Evolutionary conservation across 148 eudicot species (phyloP), one percentile per base, ranked within the genome.

Genomic region (Rhododendron vialii): DNA sequence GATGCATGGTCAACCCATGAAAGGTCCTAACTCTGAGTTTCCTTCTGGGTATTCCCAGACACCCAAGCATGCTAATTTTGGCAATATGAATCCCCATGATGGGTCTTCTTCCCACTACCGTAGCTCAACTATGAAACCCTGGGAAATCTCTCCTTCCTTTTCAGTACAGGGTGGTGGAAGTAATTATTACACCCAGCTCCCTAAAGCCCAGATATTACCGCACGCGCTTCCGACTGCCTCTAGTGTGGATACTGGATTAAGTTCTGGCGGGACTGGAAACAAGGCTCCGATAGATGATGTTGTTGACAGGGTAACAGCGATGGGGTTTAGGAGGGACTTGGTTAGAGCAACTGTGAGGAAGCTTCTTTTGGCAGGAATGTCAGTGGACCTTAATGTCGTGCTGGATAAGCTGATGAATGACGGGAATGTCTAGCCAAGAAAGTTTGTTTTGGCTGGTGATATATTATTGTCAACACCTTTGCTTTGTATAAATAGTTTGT

Each of bases 391-490:
- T 43, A 88, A 88, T 41, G 67, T 63, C 2, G 89, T 88, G 80
- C 84, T 88, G 55, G 89, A 88, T 67, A 88, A 88, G 87, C 73
- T 88, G 69, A 88, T 85, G 89, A 85, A 53, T 2, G 59, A 57
- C 17, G 47, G 78, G n/a, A 33, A 65, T 33, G n/a, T 26, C 28
- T 20, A 65, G 47, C 38, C 53, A 65, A 67, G 55, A 9, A 69
- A 45, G 45, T 33, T 82, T 30, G 53, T 74, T 38, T 51, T 53
- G 75, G 35, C 74, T 41, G 84, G 51, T 38, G 76, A 83, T 83
- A 75, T 7, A 75, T 43, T 5, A 77, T 77, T 24, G 51, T 77
- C 80, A 22, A 43, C 50, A 7, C 51, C 80, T 45, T 77, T 77
- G 28, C 30, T 77, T 77, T 20, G 80, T 38, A 22, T 20, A 41